Evolutionary conservation across 2,329 filamentous ascomycete species (phyloP).

Genomic region (Drechslerella coelobrocha): DNA sequence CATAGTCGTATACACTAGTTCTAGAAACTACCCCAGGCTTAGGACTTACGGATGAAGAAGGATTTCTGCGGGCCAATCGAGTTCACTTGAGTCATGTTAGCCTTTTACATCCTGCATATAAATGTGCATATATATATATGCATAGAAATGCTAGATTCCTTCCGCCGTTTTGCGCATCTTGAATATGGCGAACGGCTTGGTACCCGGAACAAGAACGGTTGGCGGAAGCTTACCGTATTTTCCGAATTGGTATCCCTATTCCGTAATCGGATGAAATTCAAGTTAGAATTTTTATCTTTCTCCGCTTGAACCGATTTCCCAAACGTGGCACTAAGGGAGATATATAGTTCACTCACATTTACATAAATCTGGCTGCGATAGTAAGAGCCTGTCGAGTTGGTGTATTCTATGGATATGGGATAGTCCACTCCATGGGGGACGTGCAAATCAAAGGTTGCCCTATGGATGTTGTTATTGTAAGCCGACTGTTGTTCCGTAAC

Average conservation of each 20-base stretch:
- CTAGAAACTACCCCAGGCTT: background rate
- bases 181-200: background rate
- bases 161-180: background rate
- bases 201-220: slow-evolving; percentile 56
- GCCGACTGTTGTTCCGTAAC: background rate
- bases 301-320: no score
- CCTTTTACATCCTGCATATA: background rate
- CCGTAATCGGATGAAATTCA: no score
- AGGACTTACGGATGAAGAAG: slow-evolving; percentile 68
- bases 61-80: slow-evolving; percentile 75
- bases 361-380: slow-evolving; percentile 73
- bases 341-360: slow-evolving; percentile 60
- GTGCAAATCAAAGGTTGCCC: slow-evolving; percentile 64
- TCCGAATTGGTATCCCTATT: slow-evolving; percentile 72
- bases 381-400: slow-evolving; percentile 59
- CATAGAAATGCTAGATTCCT: no score
- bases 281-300: no score
- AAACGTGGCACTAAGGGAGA: background rate
- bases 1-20: no score
- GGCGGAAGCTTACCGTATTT: no score
- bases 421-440: slow-evolving; percentile 67
- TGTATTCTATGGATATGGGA: slow-evolving; percentile 68
- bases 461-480: slow-evolving; percentile 12
- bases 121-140: no score
- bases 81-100: slow-evolving; percentile 55